These are phyloP conservation scores for Phytophthora brassicae DNA, from an alignment of 352 stramenopile genomes.

Conservation along the genomic window DNA sequence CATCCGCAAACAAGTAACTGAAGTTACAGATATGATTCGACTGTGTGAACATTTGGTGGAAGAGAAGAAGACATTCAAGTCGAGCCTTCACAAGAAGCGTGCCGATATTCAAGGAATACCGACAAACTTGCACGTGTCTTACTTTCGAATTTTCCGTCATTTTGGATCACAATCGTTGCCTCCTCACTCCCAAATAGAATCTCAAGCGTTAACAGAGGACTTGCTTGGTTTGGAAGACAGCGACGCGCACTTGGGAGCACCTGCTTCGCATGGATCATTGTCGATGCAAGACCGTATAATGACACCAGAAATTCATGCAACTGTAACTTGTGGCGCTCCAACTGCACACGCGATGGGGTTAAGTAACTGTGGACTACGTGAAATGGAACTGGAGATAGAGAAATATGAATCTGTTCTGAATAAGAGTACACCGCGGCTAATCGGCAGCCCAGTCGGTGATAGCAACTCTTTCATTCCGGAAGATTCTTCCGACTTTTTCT, in stretches of 20 bases:
- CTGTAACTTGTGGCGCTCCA: constrained; percentile 77
- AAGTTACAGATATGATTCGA: constrained; percentile 72
- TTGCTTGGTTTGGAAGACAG: constrained; percentile 47
- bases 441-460: constrained; percentile 30
- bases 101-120: constrained; percentile 79
- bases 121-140: constrained; percentile 85
- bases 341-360: constrained; percentile 82
- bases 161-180: constrained; percentile 38
- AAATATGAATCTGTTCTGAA: constrained; percentile 64
- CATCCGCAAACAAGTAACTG: constrained; percentile 59
- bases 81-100: constrained; percentile 79
- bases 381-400: constrained; percentile 85
- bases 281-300: constrained; percentile 45
- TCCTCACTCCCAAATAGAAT: constrained; percentile 15
- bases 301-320: constrained; percentile 63
- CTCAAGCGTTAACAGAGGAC: constrained; percentile 52
- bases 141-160: constrained; percentile 77
- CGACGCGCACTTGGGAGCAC: constrained; percentile 9
- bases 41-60: constrained; percentile 61
- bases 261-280: constrained; percentile 14
- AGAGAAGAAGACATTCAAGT: constrained; percentile 85
- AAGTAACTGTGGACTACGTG: constrained; percentile 69
- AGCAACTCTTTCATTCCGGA: constrained; percentile 45
- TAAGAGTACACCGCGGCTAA: constrained; percentile 51
- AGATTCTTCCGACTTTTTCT: constrained; percentile 54